phyloP scores from a whole-genome alignment of 2,329 filamentous ascomycete species.

The Fusarium euwallaceae region DNA sequence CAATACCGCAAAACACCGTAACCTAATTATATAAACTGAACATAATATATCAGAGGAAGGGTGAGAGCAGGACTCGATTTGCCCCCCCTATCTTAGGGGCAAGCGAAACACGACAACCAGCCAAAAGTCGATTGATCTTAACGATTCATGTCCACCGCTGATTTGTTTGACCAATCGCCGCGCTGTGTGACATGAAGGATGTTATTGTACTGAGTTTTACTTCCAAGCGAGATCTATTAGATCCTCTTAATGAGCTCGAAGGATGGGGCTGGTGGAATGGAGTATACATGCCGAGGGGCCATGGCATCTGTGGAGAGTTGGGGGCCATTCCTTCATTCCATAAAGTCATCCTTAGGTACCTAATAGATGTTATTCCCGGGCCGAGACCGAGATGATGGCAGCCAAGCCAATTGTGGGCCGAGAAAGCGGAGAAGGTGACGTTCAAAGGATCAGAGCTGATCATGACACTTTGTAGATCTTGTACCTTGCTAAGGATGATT shows the following conservation, averaged over 20 bases:
- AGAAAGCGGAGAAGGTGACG: neutral
- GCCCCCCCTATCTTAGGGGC: neutral
- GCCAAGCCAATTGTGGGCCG: neutral
- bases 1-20: too few relatives aligned
- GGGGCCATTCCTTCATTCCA: neutral
- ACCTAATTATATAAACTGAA: too few relatives aligned
- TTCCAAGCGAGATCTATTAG: neutral
- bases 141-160: neutral
- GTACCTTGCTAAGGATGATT: neutral
- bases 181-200: neutral
- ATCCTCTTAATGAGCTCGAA: neutral
- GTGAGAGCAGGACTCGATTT: neutral
- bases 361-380: neutral
- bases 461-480: neutral
- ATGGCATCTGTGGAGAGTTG: neutral
- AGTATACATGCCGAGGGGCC: neutral
- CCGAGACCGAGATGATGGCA: neutral
- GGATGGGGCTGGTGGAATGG: neutral
- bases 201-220: neutral
- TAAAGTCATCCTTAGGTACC: neutral
- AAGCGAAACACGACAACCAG: neutral
- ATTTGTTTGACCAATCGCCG: neutral
- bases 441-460: neutral
- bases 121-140: neutral
- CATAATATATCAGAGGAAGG: neutral